phyloP scores from a whole-genome alignment of 306 rosid genomes.

The Spatholobus suberectus region DNA sequence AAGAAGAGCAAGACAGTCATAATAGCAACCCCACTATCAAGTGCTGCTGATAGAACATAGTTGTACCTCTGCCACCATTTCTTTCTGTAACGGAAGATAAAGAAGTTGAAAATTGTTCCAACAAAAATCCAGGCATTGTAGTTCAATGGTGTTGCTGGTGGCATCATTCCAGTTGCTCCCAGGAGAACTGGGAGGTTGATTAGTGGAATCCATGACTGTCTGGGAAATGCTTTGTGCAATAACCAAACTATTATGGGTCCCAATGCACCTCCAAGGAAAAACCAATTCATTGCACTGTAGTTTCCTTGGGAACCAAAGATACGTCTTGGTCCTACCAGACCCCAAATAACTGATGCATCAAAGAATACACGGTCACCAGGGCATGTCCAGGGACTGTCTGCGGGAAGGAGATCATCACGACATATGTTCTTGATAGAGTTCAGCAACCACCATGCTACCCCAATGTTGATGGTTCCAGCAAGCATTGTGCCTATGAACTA shows the following conservation, averaged over 20 bases:
- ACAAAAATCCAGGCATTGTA: slow-evolving; percentile 76
- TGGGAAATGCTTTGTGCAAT: slow-evolving; percentile 71
- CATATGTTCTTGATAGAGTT: slow-evolving; percentile 63
- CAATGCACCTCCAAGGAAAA: slow-evolving; percentile 79
- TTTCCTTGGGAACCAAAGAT: slow-evolving; percentile 77
- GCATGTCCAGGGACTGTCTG: slow-evolving; percentile 85
- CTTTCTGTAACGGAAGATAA: slow-evolving; percentile 77
- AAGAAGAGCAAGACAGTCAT: slow-evolving; percentile 75
- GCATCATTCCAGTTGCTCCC: slow-evolving; percentile 83
- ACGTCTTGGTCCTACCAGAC: slow-evolving; percentile 72
- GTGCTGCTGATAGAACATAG: slow-evolving; percentile 80
- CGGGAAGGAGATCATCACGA: slow-evolving; percentile 60
- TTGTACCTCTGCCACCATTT: slow-evolving; percentile 94
- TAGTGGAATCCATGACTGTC: slow-evolving; percentile 74
- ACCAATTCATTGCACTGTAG: slow-evolving; percentile 79
- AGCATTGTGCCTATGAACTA: slow-evolving; percentile 81
- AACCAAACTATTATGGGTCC: slow-evolving; percentile 80
- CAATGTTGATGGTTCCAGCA: slow-evolving; percentile 83
- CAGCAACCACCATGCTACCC: slow-evolving; percentile 84
- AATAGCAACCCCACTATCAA: slow-evolving; percentile 89
- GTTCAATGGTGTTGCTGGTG: slow-evolving; percentile 81
- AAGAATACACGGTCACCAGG: slow-evolving; percentile 79
- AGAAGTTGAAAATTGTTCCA: slow-evolving; percentile 81
- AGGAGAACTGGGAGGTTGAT: slow-evolving; percentile 88
- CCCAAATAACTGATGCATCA: slow-evolving; percentile 92